Conservation (phyloP, 805 yeast species). For the Candida arabinofermentans region DNA sequence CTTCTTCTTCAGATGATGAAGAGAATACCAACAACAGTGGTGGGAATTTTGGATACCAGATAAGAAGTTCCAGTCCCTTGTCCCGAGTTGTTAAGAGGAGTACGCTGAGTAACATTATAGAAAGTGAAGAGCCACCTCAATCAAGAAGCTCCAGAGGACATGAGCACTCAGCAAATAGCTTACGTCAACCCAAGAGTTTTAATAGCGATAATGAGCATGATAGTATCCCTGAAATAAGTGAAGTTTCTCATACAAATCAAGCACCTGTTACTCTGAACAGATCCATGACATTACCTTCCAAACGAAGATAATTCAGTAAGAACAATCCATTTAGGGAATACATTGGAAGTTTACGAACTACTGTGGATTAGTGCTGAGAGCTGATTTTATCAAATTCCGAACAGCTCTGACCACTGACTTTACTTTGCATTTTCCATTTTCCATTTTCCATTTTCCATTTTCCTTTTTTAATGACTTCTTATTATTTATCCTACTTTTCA, state of each 20-base stretch:
- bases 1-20: slow-evolving; percentile 14
- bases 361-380: too few species aligned
- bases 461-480: too few species aligned
- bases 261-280: slow-evolving; percentile 4
- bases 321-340: slow-evolving; percentile 11
- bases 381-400: too few species aligned
- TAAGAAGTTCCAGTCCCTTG: too few species aligned
- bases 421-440: too few species aligned
- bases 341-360: too few species aligned
- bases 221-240: background rate
- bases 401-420: too few species aligned
- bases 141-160: too few species aligned
- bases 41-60: too few species aligned
- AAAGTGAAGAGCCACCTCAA: slow-evolving; percentile 18
- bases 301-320: slow-evolving; percentile 2
- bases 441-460: too few species aligned
- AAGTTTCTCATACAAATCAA: background rate
- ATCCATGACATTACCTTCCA: slow-evolving; percentile 9
- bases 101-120: slow-evolving; percentile 16
- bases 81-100: slow-evolving; percentile 5
- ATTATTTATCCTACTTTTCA: too few species aligned
- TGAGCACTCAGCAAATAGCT: background rate
- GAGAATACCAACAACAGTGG: background rate
- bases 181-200: background rate
- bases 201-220: background rate